Percentiles rank a stretch among this genome's conserved stretches.
These are phyloP conservation scores for Ophiostoma novo-ulmi DNA, from an alignment of 2,329 filamentous ascomycete species.

Conservation along the genomic window DNA sequence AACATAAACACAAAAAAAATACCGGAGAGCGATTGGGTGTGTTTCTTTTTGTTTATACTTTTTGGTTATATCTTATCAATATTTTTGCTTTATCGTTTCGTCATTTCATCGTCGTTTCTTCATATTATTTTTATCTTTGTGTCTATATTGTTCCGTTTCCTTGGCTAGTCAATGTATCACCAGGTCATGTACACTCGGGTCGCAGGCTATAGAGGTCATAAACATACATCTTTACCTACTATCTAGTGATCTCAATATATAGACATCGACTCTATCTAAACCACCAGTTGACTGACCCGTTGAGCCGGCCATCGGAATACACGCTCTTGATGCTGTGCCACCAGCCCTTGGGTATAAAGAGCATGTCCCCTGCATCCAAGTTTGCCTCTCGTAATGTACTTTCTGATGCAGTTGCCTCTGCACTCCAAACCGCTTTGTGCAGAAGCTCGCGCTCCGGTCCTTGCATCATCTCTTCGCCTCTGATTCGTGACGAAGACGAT, in stretches of 20 bases:
- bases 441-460: slow-evolving; percentile 64
- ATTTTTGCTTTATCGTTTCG: neutral
- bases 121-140: neutral
- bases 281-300: slow-evolving; percentile 67
- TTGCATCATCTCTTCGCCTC: slow-evolving; percentile 87
- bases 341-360: slow-evolving; percentile 80
- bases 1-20: neutral
- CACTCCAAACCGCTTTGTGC: slow-evolving; percentile 64
- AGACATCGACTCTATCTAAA: slow-evolving; percentile 49
- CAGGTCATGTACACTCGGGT: neutral
- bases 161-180: neutral
- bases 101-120: neutral
- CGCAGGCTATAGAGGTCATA: neutral
- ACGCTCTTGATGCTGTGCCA: slow-evolving; percentile 76
- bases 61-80: neutral
- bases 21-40: neutral
- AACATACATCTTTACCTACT: neutral
- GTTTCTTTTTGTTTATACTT: neutral
- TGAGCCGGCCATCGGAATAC: slow-evolving; percentile 39
- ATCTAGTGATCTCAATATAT: neutral
- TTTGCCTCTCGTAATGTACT: slow-evolving; percentile 45
- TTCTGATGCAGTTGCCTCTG: neutral
- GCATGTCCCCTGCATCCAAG: slow-evolving; percentile 60
- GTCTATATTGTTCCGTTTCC: slow-evolving; percentile 3
- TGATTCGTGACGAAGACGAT: slow-evolving; percentile 44